Conservation (phyloP, 208 protist genomes). For the Acanthamoeba royreba region DNA sequence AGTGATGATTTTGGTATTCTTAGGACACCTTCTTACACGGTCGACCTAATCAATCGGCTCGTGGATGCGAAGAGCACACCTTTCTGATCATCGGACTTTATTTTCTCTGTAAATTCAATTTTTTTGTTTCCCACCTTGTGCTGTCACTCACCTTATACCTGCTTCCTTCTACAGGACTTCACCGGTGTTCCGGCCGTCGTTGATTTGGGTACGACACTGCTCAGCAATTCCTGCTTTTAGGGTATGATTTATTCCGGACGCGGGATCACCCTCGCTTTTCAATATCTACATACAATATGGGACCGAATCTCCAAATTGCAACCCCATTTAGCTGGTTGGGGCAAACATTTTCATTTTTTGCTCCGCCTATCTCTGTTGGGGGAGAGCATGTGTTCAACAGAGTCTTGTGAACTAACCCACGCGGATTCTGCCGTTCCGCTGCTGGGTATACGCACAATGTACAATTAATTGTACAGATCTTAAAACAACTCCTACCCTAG, state of each 20-base stretch:
- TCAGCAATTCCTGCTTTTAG: too few relatives aligned
- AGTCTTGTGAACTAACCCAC: not conserved
- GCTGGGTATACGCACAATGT: not conserved
- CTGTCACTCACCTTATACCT: not conserved
- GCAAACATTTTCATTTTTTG: not conserved
- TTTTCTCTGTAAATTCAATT: not conserved
- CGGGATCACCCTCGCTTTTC: too few relatives aligned
- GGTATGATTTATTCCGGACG: too few relatives aligned
- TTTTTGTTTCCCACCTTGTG: not conserved
- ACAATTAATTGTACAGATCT: too few relatives aligned
- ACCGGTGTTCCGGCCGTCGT: constrained; percentile 94
- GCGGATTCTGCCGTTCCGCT: not conserved
- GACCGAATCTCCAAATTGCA: too few relatives aligned
- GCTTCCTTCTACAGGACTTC: constrained; percentile 82
- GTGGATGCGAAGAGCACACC: not conserved
- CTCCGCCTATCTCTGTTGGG: too few relatives aligned
- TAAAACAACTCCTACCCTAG: too few relatives aligned
- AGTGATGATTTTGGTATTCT: not conserved
- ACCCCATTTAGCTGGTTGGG: not conserved
- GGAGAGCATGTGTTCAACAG: too few relatives aligned
- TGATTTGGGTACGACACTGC: constrained; percentile 87
- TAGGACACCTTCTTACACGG: not conserved
- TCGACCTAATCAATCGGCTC: not conserved
- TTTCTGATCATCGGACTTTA: not conserved
- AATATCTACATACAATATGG: too few relatives aligned